Evolutionary conservation across 1,139 yeast genomes (phyloP), one percentile per base, ranked within the genome.

Genomic region (Yamadazyma dendronema): DNA sequence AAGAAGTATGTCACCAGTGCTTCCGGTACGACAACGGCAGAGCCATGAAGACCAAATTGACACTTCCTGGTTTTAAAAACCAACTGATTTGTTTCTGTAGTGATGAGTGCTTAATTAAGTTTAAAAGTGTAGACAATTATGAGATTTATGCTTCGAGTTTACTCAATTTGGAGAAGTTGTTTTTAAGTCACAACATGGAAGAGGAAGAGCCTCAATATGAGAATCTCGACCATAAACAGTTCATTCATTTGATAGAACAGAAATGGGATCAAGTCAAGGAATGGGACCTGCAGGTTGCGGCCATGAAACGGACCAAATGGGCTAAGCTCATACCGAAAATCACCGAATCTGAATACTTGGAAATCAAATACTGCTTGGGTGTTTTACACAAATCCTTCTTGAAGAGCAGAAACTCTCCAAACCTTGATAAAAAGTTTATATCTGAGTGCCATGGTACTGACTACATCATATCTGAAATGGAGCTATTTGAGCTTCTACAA

Each of bases 1-100:
- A 81, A 49, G 89, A 83, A 49, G 84, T 79, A 1, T 83, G 90
- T 51, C 66, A 73, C 3, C 49, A 54, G 40, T 83, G 90, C 50
- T 79, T 71, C 49, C 43, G 46, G 2, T 82, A 79, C 31, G 64
- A 66, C 30, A 56, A 67, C 47, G 85, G 86, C 1, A 59, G 55
- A 30, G 58, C 64, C 26, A 62, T 78, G 61, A 80, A 74, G 43
- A 48, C 48, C 28, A 70, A 63, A 37, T 38, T 64, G 8, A 47
- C 39, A 4, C 17, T 37, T 11, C 43, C 47, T 1, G 31, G 38
- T 40, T 44, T 32, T 29, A 34, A 37, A 21, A 40, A 40, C 40
- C 43, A 39, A 33, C 31, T 36, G 49, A 55, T 29, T 34, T 80
- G 22, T 81, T 82, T 83, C 49, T 83, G 88, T 50, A 56, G 77